Percentiles rank a stretch among this genome's conserved stretches.
Evolutionary conservation across 176 grass and related monocot species (phyloP).

Genomic region (Tuctoria greenei): DNA sequence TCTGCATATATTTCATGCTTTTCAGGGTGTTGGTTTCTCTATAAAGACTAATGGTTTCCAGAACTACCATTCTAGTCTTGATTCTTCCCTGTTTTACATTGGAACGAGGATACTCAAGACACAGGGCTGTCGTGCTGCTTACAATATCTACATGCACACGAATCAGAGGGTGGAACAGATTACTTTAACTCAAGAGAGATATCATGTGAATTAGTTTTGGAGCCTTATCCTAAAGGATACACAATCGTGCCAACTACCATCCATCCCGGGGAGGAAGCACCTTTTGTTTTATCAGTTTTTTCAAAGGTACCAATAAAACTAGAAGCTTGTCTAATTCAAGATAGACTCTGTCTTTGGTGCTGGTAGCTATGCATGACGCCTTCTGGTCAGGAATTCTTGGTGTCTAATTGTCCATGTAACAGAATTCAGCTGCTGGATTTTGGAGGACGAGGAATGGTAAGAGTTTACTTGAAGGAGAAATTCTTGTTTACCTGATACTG

Average conservation of each 20-base stretch:
- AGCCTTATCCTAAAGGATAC: conserved; percentile 96
- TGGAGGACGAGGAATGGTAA: conserved; percentile 31
- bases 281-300: conserved; percentile 98
- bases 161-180: conserved; percentile 94
- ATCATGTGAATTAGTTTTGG: conserved; percentile 94
- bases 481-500: not conserved
- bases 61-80: conserved; percentile 94
- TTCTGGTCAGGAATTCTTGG: conserved; percentile 29
- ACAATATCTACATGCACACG: conserved; percentile 99
- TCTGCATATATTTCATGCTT: conserved; percentile 41
- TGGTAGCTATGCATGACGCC: conserved; percentile 17
- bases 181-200: conserved; percentile 98
- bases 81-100: conserved; percentile 97
- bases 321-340: conserved; percentile 74
- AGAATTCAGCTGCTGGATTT: conserved; percentile 40
- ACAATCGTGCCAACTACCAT: conserved; percentile 99
- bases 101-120: conserved; percentile 99
- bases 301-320: conserved; percentile 92
- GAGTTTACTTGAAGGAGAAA: not conserved
- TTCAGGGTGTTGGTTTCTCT: conserved; percentile 92
- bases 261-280: conserved; percentile 98
- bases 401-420: conserved; percentile 15
- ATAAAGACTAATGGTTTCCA: conserved; percentile 88
- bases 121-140: conserved; percentile 80
- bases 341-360: conserved; percentile 20